Base-by-base conservation (phyloP, 2,329 filamentous ascomycete species). In the Paecilomyces fulvus region DNA sequence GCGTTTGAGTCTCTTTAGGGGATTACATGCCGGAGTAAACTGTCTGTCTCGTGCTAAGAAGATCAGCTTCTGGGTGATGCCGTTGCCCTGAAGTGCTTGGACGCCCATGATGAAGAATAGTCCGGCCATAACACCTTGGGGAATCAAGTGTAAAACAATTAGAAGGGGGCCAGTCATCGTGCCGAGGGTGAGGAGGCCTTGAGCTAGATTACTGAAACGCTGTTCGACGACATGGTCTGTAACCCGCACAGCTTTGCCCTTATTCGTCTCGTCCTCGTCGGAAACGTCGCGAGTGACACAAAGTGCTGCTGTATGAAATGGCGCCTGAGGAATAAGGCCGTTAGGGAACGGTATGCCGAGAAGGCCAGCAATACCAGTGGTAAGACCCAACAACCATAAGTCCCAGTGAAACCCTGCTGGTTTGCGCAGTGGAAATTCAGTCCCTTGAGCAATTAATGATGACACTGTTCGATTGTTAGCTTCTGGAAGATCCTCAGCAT, bases 371-470 rank as follows among this genome's bases (percentile, higher is more conserved):
- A 92, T 73, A 52, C 86, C 87, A 0, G 89, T 92, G 1, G 88
- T 92, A 28, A 90, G 75, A 3, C 89, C 89, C 0, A 92, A 83
- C 30, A 92, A 82, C 73, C 91, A 92, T 43, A 92, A 71, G 64
- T 92, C 89, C 89, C 89, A 92, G 73, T 92, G 89, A 67, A 92
- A 92, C 12, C 89, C 89, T 49, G 89, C 87, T 2, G 89, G 89
- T 66, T 92, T 92, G 21, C 83, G 80, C 10, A 92, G 82, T 1
- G 89, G 89, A 60, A 90, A 92, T 66, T 92, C 88, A 59, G 87
- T 91, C 52, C 88, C 89, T 67, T 92, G 89, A 10, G 88, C 87
- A 55, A 92, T 92, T 30, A 92, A 81, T 5, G 88, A 90, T 0
- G 88, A 92, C 1, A 92, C 88, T 89, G 59, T 9, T 3, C 17